Conservation (phyloP, 148 eudicot genomes). For the Rhododendron griersonianum region DNA sequence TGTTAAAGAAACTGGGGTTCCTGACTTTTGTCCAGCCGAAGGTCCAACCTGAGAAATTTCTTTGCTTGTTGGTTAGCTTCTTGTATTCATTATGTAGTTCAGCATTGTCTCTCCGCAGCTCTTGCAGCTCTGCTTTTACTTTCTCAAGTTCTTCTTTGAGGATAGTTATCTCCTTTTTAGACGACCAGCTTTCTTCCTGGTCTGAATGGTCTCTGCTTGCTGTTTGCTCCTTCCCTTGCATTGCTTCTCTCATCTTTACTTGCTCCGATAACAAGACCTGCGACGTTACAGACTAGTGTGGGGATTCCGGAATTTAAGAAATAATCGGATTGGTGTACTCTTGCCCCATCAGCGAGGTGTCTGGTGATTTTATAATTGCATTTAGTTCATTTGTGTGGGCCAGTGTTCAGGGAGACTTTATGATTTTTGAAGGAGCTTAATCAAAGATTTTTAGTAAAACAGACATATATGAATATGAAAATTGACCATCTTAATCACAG, state of each 20-base stretch:
- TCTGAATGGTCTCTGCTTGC: constrained; percentile 23
- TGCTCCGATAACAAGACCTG: constrained; percentile 77
- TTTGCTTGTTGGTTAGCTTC: constrained; percentile 38
- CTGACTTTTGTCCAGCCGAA: constrained; percentile 46
- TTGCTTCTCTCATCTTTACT: constrained; percentile 50
- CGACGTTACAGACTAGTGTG: neutral
- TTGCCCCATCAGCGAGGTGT: neutral
- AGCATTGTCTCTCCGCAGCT: constrained; percentile 50
- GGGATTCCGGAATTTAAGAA: neutral
- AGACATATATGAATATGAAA: neutral
- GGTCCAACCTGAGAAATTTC: constrained; percentile 40
- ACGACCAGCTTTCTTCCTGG: constrained; percentile 27
- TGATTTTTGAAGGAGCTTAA: neutral
- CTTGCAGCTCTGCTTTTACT: constrained; percentile 41
- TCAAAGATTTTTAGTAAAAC: neutral
- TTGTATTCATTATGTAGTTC: constrained; percentile 53
- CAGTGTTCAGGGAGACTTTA: neutral
- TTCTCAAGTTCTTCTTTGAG: constrained; percentile 55
- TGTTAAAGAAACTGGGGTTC: constrained; percentile 29
- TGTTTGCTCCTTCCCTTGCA: constrained; percentile 44
- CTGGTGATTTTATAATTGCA: neutral
- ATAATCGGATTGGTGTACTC: neutral
- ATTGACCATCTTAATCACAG: neutral
- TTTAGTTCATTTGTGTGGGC: neutral
- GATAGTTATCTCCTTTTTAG: constrained; percentile 45